phyloP scores from a whole-genome alignment of 2,329 filamentous ascomycete species.

The Elsinoe ampelina region DNA sequence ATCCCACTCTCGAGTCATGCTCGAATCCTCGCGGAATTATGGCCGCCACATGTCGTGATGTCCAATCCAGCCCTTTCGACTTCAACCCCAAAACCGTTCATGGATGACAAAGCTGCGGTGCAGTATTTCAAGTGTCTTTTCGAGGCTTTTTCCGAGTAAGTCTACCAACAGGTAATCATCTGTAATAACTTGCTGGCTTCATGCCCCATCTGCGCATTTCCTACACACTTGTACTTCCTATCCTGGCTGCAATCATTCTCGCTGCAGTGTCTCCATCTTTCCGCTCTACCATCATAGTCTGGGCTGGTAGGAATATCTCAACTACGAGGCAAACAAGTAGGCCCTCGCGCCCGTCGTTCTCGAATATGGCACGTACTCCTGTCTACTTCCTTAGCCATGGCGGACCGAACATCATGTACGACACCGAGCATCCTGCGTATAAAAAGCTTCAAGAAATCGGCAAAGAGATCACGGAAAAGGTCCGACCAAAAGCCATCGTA shows the following conservation, averaged over 20 bases:
- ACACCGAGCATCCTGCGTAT: constrained; percentile 60
- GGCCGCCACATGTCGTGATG: background rate
- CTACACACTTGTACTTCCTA: background rate
- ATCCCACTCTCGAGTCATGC: background rate
- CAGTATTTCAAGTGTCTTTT: background rate
- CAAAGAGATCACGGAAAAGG: constrained; percentile 57
- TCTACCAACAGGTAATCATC: background rate
- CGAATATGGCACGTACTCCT: constrained; percentile 31
- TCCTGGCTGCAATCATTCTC: background rate
- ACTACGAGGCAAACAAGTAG: background rate
- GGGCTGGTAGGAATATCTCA: background rate
- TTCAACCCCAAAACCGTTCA: background rate
- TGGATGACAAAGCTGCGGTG: constrained; percentile 6
- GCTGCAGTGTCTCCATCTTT: background rate
- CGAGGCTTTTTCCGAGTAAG: background rate
- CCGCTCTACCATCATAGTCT: background rate
- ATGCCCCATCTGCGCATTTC: background rate
- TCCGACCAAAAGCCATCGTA: constrained; percentile 63
- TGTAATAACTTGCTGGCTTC: background rate
- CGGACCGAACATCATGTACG: constrained; percentile 57
- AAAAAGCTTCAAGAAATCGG: constrained; percentile 55
- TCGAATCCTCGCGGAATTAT: background rate
- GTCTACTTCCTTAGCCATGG: constrained; percentile 44
- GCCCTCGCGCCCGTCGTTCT: background rate
- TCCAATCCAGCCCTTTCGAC: background rate